Conservation (phyloP, 495 filamentous ascomycete species). For the Usnea hakonensis region DNA sequence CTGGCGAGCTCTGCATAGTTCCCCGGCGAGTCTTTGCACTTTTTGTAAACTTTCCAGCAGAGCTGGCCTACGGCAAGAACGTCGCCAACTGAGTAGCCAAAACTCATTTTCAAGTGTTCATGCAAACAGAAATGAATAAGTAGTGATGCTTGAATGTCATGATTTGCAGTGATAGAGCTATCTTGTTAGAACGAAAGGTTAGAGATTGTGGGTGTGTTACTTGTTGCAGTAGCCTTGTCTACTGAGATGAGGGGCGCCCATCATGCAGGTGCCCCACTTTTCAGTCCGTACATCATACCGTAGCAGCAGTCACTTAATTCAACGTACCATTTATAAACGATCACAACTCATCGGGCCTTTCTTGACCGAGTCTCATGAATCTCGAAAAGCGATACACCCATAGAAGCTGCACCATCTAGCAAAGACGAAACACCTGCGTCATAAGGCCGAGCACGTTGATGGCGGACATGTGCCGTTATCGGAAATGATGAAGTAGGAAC, state of each 20-base stretch:
- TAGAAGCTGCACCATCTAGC: too few species aligned
- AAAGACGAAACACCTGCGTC: too few species aligned
- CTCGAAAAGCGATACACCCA: too few species aligned
- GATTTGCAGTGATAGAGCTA: not conserved
- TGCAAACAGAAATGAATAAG: not conserved
- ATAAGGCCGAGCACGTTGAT: too few species aligned
- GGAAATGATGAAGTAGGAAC: too few species aligned
- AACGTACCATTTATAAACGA: too few species aligned
- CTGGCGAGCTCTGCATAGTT: slow-evolving; percentile 28
- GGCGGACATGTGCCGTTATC: too few species aligned
- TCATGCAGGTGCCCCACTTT: not conserved
- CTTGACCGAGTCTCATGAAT: too few species aligned
- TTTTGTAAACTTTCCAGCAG: slow-evolving; percentile 25
- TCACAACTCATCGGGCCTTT: too few species aligned
- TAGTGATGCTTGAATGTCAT: not conserved
- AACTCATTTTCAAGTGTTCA: not conserved
- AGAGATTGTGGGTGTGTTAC: not conserved
- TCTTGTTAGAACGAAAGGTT: not conserved
- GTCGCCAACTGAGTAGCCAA: not conserved
- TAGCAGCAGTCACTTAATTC: too few species aligned
- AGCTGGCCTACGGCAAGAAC: slow-evolving; percentile 7
- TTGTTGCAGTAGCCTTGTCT: not conserved
- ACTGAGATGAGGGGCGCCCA: not conserved
- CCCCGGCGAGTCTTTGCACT: slow-evolving; percentile 30
- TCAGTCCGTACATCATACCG: too few species aligned